Conservation (phyloP, 2,329 filamentous ascomycete genomes). For the Cadophora gregata region DNA sequence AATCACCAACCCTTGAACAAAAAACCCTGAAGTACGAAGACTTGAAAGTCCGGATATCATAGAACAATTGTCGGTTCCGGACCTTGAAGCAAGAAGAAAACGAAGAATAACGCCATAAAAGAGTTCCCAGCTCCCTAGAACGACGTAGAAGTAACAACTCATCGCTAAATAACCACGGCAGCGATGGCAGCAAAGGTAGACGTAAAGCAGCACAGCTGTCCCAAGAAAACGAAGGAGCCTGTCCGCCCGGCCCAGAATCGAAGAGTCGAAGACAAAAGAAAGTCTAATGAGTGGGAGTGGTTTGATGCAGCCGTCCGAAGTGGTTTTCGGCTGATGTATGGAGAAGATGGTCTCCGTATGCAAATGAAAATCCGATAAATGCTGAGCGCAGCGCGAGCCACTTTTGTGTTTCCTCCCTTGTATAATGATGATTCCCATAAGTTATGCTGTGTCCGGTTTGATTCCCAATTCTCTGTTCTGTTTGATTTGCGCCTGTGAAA, state of each 20-base stretch:
- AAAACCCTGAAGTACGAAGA: not conserved
- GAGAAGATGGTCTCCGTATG: constrained; percentile 6
- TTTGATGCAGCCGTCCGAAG: constrained; percentile 8
- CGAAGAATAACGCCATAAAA: not conserved
- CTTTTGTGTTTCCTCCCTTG: constrained; percentile 42
- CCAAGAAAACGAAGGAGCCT: constrained; percentile 19
- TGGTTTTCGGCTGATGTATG: constrained; percentile 11
- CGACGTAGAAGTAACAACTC: not conserved
- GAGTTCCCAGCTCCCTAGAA: constrained; percentile 7
- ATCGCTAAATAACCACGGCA: not conserved
- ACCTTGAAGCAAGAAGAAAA: constrained; percentile 3
- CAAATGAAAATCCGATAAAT: constrained; percentile 28
- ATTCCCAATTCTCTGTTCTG: constrained; percentile 32
- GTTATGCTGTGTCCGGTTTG: constrained; percentile 30
- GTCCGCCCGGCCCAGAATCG: constrained; percentile 18
- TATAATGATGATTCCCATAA: constrained; percentile 37
- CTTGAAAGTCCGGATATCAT: constrained; percentile 15
- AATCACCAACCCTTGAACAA: not conserved
- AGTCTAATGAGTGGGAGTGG: constrained; percentile 32
- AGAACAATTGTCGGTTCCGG: constrained; percentile 7
- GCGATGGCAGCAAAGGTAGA: constrained; percentile 7
- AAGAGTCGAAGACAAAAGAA: constrained; percentile 29
- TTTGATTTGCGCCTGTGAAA: constrained; percentile 38
- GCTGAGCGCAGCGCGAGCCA: constrained; percentile 44
- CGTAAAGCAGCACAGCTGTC: constrained; percentile 19